Evolutionary conservation across 495 filamentous ascomycete species (phyloP).

Genomic region (Xylaria acuta): DNA sequence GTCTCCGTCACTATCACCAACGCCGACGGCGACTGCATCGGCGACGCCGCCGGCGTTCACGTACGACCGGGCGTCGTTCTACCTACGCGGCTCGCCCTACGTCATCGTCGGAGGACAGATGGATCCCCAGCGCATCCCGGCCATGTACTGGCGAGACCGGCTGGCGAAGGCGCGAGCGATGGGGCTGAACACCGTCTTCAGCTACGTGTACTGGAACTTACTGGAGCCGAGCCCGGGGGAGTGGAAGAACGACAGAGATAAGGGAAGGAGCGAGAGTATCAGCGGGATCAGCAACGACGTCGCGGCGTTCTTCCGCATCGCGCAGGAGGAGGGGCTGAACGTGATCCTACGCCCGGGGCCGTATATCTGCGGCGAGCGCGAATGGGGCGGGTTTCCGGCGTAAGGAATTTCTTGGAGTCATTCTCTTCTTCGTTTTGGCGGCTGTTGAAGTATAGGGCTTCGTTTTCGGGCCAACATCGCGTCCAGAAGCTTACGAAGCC

Average conservation of each 20-base stretch:
- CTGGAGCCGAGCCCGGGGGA: conserved; percentile 46
- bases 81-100: conserved; percentile 49
- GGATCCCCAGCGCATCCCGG: conserved; percentile 55
- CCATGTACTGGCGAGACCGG: conserved; percentile 50
- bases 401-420: not conserved
- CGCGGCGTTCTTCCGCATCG: conserved; percentile 48
- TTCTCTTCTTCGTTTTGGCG: not conserved
- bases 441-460: not conserved
- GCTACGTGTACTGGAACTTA: conserved; percentile 56
- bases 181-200: conserved; percentile 57
- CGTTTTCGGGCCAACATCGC: not conserved
- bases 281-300: conserved; percentile 46
- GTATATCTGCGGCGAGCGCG: conserved; percentile 57
- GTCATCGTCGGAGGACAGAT: conserved; percentile 59
- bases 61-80: conserved; percentile 44
- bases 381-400: conserved; percentile 57
- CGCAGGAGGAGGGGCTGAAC: conserved; percentile 50
- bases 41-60: conserved; percentile 26
- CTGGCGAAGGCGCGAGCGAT: conserved; percentile 50
- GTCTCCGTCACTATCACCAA: not conserved
- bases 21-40: not conserved
- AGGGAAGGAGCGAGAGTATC: not conserved
- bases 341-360: conserved; percentile 53
- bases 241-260: conserved; percentile 35
- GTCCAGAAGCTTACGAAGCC: not conserved